phyloP scores from a whole-genome alignment of 805 yeast species.

The Myxozyma sirexii region DNA sequence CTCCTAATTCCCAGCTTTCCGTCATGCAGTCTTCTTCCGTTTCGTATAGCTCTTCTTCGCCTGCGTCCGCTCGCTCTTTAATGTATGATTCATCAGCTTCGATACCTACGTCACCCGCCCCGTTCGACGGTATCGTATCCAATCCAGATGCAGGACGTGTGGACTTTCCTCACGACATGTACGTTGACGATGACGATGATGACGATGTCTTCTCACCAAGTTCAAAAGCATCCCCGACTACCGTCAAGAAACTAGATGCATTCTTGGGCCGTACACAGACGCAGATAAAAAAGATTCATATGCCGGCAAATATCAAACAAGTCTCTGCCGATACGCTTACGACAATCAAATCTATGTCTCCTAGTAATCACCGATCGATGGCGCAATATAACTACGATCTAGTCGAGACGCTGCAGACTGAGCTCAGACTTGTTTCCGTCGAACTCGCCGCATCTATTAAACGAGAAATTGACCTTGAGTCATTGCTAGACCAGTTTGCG shows the following conservation, averaged over 20 bases:
- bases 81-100: background rate
- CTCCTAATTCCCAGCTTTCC: background rate
- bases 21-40: background rate
- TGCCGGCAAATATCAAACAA: slow-evolving; percentile 20
- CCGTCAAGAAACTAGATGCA: slow-evolving; percentile 3
- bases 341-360: slow-evolving; percentile 16
- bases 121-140: background rate
- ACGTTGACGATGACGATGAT: slow-evolving; percentile 16
- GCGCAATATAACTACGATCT: slow-evolving; percentile 23
- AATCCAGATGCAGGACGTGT: background rate
- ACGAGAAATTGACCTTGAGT: slow-evolving; percentile 34
- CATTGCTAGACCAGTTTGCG: slow-evolving; percentile 26
- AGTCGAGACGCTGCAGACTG: slow-evolving; percentile 23
- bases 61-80: slow-evolving; percentile 3
- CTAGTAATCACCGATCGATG: background rate
- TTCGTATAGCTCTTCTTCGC: background rate
- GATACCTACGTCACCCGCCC: slow-evolving; percentile 2
- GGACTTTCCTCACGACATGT: background rate
- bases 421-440: slow-evolving; percentile 26
- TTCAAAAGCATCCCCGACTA: background rate
- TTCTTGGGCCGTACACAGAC: slow-evolving; percentile 25
- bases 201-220: background rate
- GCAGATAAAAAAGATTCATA: slow-evolving; percentile 15
- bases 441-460: slow-evolving; percentile 34
- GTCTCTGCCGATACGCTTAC: slow-evolving; percentile 22